Evolutionary conservation across 306 rosid genomes (phyloP).

Genomic region (Cercis canadensis): DNA sequence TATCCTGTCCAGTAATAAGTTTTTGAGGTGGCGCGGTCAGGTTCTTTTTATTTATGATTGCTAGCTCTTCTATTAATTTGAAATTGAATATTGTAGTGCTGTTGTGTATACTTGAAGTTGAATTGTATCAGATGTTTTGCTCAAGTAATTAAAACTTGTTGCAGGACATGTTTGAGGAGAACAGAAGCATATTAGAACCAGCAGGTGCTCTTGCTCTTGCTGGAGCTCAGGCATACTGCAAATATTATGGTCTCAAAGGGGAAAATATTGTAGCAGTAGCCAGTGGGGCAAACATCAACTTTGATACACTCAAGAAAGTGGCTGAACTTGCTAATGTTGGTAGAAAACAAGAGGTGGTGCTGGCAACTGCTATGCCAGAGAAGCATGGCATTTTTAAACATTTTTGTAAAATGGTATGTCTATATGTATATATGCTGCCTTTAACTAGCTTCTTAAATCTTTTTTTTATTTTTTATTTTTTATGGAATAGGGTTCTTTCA

Average conservation of each 20-base stretch:
- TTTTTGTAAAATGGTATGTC: constrained; percentile 82
- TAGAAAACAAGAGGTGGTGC: constrained; percentile 87
- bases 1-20: constrained; percentile 10
- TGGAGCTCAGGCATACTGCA: constrained; percentile 99
- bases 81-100: not conserved
- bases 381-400: constrained; percentile 86
- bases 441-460: not conserved
- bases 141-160: constrained; percentile 36
- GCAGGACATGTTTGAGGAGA: constrained; percentile 99
- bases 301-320: constrained; percentile 84
- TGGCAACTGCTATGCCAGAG: constrained; percentile 78
- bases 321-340: constrained; percentile 98
- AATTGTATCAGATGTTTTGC: too few species aligned
- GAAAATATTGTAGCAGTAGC: constrained; percentile 82
- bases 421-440: constrained; percentile 2
- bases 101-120: constrained; percentile 3
- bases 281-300: constrained; percentile 99
- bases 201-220: constrained; percentile 99
- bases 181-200: constrained; percentile 93
- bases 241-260: constrained; percentile 83
- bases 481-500: constrained; percentile 20
- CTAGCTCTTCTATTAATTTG: constrained; percentile 1
- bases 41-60: not conserved
- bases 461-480: too few species aligned
- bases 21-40: too few species aligned